Percentiles rank a stretch among this genome's conserved stretches.
Conservation (phyloP, 345 rosid genomes). For the Linum usitatissimum region DNA sequence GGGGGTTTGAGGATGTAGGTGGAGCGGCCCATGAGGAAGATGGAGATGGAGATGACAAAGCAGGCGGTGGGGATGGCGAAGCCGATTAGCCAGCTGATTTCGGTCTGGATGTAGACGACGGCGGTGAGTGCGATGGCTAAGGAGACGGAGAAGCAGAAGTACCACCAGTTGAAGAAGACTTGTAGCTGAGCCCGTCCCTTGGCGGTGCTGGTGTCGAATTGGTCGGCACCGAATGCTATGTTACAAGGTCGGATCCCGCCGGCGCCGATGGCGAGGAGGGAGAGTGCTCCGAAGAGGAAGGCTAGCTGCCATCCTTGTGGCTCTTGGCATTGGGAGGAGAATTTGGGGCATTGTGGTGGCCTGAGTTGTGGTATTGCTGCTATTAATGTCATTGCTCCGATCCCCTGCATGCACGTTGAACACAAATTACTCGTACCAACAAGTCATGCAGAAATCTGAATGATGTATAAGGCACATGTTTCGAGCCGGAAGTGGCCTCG, state of each 20-base stretch:
- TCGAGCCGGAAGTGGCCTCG: too few relatives aligned
- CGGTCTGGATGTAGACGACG: conserved; percentile 41
- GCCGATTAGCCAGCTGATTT: conserved; percentile 52
- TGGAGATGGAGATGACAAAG: conserved; percentile 30
- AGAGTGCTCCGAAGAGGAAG: conserved; percentile 23
- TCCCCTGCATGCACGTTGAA: too few relatives aligned
- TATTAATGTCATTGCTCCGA: conserved; percentile 29
- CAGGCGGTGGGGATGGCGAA: conserved; percentile 37
- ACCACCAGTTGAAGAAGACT: conserved; percentile 58
- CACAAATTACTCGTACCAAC: too few relatives aligned
- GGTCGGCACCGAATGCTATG: conserved; percentile 49
- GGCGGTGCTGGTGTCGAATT: conserved; percentile 35
- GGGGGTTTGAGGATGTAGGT: conserved; percentile 33
- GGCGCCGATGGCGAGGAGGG: conserved; percentile 31
- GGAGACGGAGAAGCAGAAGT: conserved; percentile 36
- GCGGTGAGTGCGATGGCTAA: conserved; percentile 32
- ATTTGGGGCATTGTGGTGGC: conserved; percentile 27
- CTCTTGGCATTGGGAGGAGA: conserved; percentile 7
- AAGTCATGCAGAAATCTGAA: too few relatives aligned
- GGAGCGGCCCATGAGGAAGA: conserved; percentile 32
- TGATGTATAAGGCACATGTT: too few relatives aligned
- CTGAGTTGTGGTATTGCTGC: conserved; percentile 31
- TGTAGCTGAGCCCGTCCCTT: conserved; percentile 33
- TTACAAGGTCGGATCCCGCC: conserved; percentile 48
- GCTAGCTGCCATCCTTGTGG: conserved; percentile 25